These are phyloP conservation scores for Inonotus obliquus DNA, from an alignment of 1,284 basidiomycete genomes.

Conservation along the genomic window DNA sequence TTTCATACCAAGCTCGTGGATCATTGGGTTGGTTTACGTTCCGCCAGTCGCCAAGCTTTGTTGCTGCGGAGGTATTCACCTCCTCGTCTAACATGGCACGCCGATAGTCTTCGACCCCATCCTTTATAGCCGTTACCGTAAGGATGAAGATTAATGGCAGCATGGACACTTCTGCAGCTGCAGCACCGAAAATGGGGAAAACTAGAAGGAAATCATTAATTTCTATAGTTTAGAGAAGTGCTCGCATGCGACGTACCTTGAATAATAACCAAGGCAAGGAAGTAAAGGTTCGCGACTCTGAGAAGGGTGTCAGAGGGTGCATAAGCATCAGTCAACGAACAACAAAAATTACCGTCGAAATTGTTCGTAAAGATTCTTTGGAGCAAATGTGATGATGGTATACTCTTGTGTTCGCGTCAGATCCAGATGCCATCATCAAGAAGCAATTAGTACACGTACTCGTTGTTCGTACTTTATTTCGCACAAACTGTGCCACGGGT, in stretches of 20 bases:
- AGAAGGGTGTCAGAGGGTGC: conserved; percentile 18
- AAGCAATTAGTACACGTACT: conserved; percentile 51
- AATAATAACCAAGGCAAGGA: conserved; percentile 78
- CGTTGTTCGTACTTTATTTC: conserved; percentile 94
- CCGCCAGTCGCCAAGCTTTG: conserved; percentile 81
- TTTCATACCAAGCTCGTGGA: conserved; percentile 71
- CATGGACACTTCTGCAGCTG: conserved; percentile 79
- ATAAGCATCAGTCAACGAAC: background rate
- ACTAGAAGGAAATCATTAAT: conserved; percentile 40
- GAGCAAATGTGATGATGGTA: conserved; percentile 86
- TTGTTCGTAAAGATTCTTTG: conserved; percentile 92
- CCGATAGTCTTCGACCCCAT: conserved; percentile 92
- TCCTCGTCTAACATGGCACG: conserved; percentile 84
- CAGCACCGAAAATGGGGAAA: conserved; percentile 88
- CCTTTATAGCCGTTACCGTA: conserved; percentile 88
- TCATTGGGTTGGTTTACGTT: conserved; percentile 88
- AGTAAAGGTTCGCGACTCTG: conserved; percentile 91
- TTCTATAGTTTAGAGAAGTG: background rate
- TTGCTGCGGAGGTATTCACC: conserved; percentile 87
- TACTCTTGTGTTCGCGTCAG: conserved; percentile 57
- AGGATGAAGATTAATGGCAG: conserved; percentile 88
- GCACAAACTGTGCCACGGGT: conserved; percentile 70
- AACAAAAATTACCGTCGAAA: conserved; percentile 62
- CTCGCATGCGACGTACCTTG: conserved; percentile 51
- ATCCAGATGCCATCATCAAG: conserved; percentile 7